These are phyloP conservation scores for Galeopsis tetrahit DNA, from an alignment of 257 asterid species.

Conservation along the genomic window DNA sequence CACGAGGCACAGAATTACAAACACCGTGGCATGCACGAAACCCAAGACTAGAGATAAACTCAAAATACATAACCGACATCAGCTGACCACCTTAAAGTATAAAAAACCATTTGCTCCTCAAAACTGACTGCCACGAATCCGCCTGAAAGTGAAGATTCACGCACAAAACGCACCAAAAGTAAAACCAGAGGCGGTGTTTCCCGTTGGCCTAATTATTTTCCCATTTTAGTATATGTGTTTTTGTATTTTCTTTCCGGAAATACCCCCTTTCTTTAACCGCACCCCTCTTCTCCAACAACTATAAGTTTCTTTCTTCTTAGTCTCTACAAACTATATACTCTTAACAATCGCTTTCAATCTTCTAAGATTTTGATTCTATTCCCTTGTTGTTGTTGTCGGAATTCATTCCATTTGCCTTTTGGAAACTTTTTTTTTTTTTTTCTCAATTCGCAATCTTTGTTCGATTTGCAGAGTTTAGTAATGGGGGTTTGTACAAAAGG, in stretches of 20 bases:
- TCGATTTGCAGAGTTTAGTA: constrained; percentile 21
- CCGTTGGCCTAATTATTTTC: constrained; percentile 33
- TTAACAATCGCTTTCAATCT: not conserved
- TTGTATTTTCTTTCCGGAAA: not conserved
- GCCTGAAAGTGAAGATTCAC: not conserved
- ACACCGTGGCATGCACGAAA: not conserved
- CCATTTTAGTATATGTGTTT: constrained; percentile 10
- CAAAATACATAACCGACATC: constrained; percentile 11
- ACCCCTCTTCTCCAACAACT: constrained; percentile 38
- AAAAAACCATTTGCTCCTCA: constrained; percentile 34
- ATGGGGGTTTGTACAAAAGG: constrained; percentile 2
- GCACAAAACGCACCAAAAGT: not conserved
- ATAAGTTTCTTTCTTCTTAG: not conserved
- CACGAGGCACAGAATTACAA: too few species aligned
- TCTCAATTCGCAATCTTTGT: not conserved
- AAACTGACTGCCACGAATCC: constrained; percentile 33
- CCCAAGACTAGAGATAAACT: constrained; percentile 19
- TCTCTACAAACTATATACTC: not conserved
- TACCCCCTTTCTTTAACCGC: not conserved
- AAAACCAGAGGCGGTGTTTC: constrained; percentile 48
- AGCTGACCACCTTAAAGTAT: constrained; percentile 26
- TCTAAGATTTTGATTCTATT: not conserved
- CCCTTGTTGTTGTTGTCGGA: constrained; percentile 19
- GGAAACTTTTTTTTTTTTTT: not conserved
- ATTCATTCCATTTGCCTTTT: constrained; percentile 21